Evolutionary conservation across 139 green algal genomes (phyloP).

Genomic region (Volvox reticuliferus): DNA sequence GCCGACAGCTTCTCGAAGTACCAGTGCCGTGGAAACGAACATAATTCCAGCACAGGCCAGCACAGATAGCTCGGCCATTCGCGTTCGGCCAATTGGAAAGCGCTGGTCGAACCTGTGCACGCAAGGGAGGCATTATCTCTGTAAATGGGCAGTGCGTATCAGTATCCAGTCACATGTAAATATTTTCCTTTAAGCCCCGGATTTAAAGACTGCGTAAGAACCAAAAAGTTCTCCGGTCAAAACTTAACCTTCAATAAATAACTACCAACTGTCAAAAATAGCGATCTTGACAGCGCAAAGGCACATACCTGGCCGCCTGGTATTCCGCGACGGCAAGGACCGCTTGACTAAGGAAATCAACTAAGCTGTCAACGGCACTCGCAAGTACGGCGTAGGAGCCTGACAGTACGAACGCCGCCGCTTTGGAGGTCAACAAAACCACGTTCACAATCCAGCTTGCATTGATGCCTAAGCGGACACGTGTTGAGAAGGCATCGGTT

Average conservation of each 20-base stretch:
- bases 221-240: too few species aligned
- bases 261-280: too few species aligned
- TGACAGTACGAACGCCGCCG: background rate
- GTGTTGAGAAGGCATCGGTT: background rate
- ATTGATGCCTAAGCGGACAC: conserved; percentile 48
- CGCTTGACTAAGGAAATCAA: conserved; percentile 79
- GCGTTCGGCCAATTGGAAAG: conserved; percentile 44
- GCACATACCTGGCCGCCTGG: conserved; percentile 11
- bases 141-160: too few species aligned
- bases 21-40: conserved; percentile 24
- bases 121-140: background rate
- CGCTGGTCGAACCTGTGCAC: conserved; percentile 14
- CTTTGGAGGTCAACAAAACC: conserved; percentile 31
- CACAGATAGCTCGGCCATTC: conserved; percentile 34
- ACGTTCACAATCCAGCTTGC: conserved; percentile 56
- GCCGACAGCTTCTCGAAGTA: conserved; percentile 15
- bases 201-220: too few species aligned
- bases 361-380: conserved; percentile 71
- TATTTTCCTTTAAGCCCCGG: too few species aligned
- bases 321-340: conserved; percentile 77
- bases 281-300: too few species aligned
- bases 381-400: conserved; percentile 73
- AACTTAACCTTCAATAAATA: too few species aligned
- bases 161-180: too few species aligned
- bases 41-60: conserved; percentile 38